These are phyloP conservation scores for Tulasnella sp. DNA, from an alignment of 768 basidiomycete genomes.

Conservation along the genomic window DNA sequence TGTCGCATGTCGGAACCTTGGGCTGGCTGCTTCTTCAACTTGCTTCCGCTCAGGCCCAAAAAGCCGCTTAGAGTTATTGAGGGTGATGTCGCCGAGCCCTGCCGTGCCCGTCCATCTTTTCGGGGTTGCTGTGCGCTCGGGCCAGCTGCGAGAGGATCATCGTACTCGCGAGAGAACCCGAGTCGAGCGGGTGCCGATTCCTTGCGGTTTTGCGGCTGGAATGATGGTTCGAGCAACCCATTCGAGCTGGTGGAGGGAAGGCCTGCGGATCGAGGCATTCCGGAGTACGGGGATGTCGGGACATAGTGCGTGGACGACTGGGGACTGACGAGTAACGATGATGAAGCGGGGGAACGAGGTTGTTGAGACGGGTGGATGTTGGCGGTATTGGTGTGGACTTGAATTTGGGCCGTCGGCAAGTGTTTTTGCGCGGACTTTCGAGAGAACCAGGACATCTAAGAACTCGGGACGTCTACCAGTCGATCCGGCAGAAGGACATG, in stretches of 20 bases:
- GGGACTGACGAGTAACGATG: background rate
- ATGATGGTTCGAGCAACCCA: background rate
- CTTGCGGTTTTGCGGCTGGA: background rate
- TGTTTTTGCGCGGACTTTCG: background rate
- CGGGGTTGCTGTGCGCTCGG: background rate
- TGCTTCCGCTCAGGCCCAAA: background rate
- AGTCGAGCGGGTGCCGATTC: constrained; percentile 2
- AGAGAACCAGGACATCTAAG: background rate
- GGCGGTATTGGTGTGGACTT: background rate
- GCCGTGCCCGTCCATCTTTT: background rate
- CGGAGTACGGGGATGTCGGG: background rate
- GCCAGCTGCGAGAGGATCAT: background rate
- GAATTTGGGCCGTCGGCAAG: background rate
- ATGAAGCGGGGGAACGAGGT: background rate
- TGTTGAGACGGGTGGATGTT: background rate
- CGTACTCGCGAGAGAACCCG: background rate
- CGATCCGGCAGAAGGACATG: background rate
- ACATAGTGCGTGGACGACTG: background rate
- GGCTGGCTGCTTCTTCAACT: background rate
- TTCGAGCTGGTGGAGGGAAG: background rate
- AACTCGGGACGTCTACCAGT: background rate
- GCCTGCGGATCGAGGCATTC: background rate
- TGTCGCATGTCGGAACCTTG: background rate
- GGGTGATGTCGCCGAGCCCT: background rate
- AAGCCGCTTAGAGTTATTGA: background rate